Conservation (phyloP, 495 filamentous ascomycete species). For the Lasiosphaeris hirsuta region DNA sequence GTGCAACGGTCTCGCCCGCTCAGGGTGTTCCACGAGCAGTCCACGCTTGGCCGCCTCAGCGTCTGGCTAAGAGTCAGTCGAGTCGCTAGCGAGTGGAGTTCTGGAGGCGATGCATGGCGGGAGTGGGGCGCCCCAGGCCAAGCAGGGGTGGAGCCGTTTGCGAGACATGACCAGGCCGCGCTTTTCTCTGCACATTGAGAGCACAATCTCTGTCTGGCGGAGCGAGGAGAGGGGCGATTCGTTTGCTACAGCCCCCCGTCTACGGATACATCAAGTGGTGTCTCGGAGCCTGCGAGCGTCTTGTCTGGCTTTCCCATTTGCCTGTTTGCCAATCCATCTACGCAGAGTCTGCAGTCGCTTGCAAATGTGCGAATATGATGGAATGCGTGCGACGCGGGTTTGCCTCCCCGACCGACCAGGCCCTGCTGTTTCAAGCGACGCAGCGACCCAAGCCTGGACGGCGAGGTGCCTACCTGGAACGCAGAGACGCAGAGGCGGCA, state of each 20-base stretch:
- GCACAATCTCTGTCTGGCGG: too few species aligned
- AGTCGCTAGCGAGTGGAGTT: constrained; percentile 21
- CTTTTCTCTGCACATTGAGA: too few species aligned
- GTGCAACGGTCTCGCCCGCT: constrained; percentile 29
- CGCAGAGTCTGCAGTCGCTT: too few species aligned
- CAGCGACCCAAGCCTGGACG: neutral
- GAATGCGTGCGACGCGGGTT: too few species aligned
- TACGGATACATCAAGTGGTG: too few species aligned
- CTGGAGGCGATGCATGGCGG: constrained; percentile 24
- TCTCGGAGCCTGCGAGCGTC: too few species aligned
- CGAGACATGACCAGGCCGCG: too few species aligned
- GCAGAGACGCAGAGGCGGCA: constrained; percentile 3
- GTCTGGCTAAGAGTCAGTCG: constrained; percentile 27
- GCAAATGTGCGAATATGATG: too few species aligned
- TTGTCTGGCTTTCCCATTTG: too few species aligned
- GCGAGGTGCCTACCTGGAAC: constrained; percentile 9
- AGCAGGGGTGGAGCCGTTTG: neutral
- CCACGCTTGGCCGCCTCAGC: constrained; percentile 20
- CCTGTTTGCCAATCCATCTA: too few species aligned
- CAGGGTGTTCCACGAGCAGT: constrained; percentile 14
- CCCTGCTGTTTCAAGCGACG: constrained; percentile 22
- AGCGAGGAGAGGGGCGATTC: too few species aligned
- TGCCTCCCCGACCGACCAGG: neutral
- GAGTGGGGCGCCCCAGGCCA: neutral
- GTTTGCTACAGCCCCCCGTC: too few species aligned